phyloP scores from a whole-genome alignment of 169 alveolate genomes.

The Perkinsus chesapeaki region DNA sequence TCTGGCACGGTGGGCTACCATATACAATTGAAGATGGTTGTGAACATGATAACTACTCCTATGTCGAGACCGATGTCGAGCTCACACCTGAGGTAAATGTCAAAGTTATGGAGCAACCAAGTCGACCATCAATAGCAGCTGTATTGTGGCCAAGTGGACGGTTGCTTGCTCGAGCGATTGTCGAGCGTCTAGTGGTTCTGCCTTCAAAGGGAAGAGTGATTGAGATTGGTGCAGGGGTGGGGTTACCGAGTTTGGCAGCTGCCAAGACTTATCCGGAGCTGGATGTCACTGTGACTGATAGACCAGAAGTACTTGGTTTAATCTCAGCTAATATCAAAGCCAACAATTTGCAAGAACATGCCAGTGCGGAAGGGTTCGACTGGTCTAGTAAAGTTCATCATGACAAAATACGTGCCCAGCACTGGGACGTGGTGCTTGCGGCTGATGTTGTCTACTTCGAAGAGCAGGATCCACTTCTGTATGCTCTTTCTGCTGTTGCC shows the following conservation, averaged over 20 bases:
- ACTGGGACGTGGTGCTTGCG: neutral
- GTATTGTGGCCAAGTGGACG: neutral
- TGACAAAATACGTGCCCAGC: neutral
- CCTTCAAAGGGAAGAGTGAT: neutral
- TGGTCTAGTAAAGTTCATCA: neutral
- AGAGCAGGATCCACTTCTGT: neutral
- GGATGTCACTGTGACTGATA: neutral
- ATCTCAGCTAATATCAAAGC: neutral
- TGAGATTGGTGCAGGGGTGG: neutral
- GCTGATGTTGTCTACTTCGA: neutral
- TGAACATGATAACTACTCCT: neutral
- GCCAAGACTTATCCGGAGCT: neutral
- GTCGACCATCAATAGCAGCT: neutral
- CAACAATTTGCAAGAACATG: neutral
- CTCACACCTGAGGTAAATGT: neutral
- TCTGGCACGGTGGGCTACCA: neutral
- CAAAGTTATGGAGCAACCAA: neutral
- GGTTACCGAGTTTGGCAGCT: neutral
- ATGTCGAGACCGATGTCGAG: neutral
- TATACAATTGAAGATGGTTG: neutral
- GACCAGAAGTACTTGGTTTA: neutral
- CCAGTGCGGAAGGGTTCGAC: neutral
- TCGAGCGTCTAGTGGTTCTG: neutral
- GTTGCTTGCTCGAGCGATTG: neutral
- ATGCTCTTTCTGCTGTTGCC: neutral